phyloP scores from a whole-genome alignment of 2,329 filamentous ascomycete species.

The Amylocarpus encephaloides region DNA sequence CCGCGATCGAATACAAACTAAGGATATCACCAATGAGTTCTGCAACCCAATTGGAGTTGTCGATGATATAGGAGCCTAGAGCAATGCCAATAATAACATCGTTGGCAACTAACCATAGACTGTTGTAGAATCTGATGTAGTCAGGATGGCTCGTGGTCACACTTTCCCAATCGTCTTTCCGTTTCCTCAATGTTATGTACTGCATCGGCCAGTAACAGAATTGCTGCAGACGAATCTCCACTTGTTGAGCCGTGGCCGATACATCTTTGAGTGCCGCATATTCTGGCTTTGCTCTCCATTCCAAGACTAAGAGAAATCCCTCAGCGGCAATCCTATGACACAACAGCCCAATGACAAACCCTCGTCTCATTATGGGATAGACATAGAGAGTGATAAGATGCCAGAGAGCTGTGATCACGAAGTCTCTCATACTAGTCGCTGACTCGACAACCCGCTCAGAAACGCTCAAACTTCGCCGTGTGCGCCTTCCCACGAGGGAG shows the following conservation, averaged over 20 bases:
- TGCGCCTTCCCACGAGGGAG: conserved; percentile 71
- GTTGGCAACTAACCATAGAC: conserved; percentile 95
- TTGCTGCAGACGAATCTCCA: conserved; percentile 93
- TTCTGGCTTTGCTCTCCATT: conserved; percentile 75
- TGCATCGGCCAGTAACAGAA: conserved; percentile 99
- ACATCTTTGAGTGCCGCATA: conserved; percentile 88
- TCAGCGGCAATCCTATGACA: conserved; percentile 77
- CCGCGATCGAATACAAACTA: conserved; percentile 78
- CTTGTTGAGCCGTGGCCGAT: conserved; percentile 92
- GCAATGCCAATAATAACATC: conserved; percentile 98
- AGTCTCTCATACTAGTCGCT: conserved; percentile 77
- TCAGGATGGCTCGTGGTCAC: conserved; percentile 93
- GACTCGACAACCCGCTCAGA: conserved; percentile 92
- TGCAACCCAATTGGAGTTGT: conserved; percentile 82
- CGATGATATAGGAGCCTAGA: conserved; percentile 91
- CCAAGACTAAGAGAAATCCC: conserved; percentile 67
- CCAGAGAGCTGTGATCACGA: conserved; percentile 62
- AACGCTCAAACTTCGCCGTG: conserved; percentile 81
- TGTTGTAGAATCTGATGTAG: conserved; percentile 99
- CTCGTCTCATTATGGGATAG: conserved; percentile 65
- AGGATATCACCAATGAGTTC: conserved; percentile 70
- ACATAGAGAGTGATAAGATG: conserved; percentile 67
- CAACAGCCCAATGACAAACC: conserved; percentile 74
- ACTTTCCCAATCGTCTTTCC: conserved; percentile 90
- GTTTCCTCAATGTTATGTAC: conserved; percentile 81